Evolutionary conservation across 192 early-diverging fungal genomes (phyloP), one percentile per base, ranked within the genome.

Genomic region (Coemansia javaensis): DNA sequence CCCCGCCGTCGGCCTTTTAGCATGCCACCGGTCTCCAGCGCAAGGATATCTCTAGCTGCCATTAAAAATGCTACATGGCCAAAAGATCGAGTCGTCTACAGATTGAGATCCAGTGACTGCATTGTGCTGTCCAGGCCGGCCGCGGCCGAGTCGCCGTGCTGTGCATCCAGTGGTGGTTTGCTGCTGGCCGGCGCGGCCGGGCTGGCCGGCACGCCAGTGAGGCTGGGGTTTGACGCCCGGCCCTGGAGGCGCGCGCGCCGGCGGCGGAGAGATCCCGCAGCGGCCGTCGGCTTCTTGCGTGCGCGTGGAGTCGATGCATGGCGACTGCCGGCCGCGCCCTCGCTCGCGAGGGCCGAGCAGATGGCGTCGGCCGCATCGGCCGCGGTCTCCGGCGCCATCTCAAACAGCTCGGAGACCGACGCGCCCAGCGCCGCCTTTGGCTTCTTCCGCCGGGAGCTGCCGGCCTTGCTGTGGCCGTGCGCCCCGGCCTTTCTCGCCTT

Each of bases 211-310:
- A 34, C 43, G 17, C 32, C 39, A 8, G 3, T 30, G 28, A 69
- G 53, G 44, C 40, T 60, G 2, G 61, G 37, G 31, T 18, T 56
- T 0, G 62, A 60, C 32, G 53, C 20, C 9, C 56, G 58, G 39
- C 64, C 50, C 17, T 66, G 56, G 22, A 72, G 52, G 10, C 69
- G 53, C 17, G 48, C 52, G 17, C 69, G 69, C 4, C 69, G 61
- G 15, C 69, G 61, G 4, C 69, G 61, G 23, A 65, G 57, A 30
- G 69, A 56, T 2, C 57, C 57, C 3, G 57, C 53, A n/a, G 48
- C 56, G 24, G 62, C 17, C 5, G 25, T 39, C n/a, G 55, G 25
- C 50, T 72, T 72, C 46, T 65, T 72, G 32, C 69, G 69, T 18
- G 37, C n/a, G 16, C 61, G 43, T 7, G 23, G 2, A 1, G 40